Evolutionary conservation across 2,329 filamentous ascomycete species (phyloP), one percentile per base, ranked within the genome.

Genomic region (Talaromyces sp.): DNA sequence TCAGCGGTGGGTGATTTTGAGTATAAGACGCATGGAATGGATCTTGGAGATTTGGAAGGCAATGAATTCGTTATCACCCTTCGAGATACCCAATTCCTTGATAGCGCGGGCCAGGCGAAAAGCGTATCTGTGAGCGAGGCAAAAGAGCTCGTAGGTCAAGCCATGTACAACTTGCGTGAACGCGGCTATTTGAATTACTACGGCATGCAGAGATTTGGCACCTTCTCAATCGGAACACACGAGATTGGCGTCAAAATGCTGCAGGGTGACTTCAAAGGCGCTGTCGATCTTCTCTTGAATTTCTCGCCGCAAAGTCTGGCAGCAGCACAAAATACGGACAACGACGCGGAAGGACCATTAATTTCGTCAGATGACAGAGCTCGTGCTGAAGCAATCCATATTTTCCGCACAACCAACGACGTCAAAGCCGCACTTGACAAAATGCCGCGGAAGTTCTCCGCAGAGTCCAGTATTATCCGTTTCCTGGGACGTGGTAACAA

Each of bases 141-240:
- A 75, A 72, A 80, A 75, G 61, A 76, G 61, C 66, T 77, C 61
- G 92, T 67, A 73, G 84, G 67, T 73, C 82, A 67, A 84, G 72
- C 91, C 0, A 80, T 97, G 60, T 81, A 85, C 49, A 86, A 89
- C 68, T 86, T 98, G 69, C 82, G 85, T 63, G 80, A 87, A 50
- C 85, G 89, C 52, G 95, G 95, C 2, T 99, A 96, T 82, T 89
- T 99, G 78, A 99, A 99, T 79, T 99, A 98, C 80, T 99, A 93
- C 73, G 95, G 95, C 9, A 87, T 98, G n/a, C 95, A 99, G 79
- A 89, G 95, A 27, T 99, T 99, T 72, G 95, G 95, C 33, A 94
- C 93, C 0, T 94, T 95, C 77, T 82, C 87, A 33, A 90, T 91
- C 13, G 90, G 93, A 39, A 99, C 95, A 0, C 92, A 98, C 73